These are phyloP conservation scores for Penicillium bialowiezense DNA, from an alignment of 495 filamentous ascomycete genomes.

Conservation along the genomic window DNA sequence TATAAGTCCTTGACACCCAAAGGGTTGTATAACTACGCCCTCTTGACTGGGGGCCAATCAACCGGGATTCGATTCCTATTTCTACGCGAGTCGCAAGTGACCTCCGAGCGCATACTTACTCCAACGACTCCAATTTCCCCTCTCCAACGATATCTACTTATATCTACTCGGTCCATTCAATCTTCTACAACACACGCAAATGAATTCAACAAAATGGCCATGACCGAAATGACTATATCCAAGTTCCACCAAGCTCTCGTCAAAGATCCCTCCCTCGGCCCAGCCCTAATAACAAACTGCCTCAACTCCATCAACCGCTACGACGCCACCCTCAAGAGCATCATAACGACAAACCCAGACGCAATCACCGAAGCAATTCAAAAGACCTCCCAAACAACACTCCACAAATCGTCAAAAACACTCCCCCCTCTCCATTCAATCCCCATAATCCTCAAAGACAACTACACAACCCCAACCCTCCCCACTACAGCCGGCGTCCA, in stretches of 20 bases:
- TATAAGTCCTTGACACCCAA: too few species aligned
- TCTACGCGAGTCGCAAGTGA: not conserved
- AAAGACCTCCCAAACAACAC: conserved; percentile 38
- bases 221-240: conserved; percentile 51
- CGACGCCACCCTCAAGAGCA: conserved; percentile 55
- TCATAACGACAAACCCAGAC: conserved; percentile 54
- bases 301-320: conserved; percentile 52
- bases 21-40: too few species aligned
- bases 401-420: not conserved
- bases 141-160: too few species aligned
- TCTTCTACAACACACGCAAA: not conserved
- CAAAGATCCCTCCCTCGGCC: conserved; percentile 46
- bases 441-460: conserved; percentile 63
- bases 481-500: conserved; percentile 54
- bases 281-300: conserved; percentile 51
- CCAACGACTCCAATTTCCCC: not conserved
- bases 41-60: too few species aligned
- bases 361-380: conserved; percentile 40
- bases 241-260: conserved; percentile 51
- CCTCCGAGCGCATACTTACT: not conserved
- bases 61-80: too few species aligned
- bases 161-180: too few species aligned
- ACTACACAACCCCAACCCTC: conserved; percentile 51
- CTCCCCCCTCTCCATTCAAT: conserved; percentile 42
- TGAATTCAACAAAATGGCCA: too few species aligned